Conservation (phyloP, 495 filamentous ascomycete genomes). For the Annulohypoxylon bovei region DNA sequence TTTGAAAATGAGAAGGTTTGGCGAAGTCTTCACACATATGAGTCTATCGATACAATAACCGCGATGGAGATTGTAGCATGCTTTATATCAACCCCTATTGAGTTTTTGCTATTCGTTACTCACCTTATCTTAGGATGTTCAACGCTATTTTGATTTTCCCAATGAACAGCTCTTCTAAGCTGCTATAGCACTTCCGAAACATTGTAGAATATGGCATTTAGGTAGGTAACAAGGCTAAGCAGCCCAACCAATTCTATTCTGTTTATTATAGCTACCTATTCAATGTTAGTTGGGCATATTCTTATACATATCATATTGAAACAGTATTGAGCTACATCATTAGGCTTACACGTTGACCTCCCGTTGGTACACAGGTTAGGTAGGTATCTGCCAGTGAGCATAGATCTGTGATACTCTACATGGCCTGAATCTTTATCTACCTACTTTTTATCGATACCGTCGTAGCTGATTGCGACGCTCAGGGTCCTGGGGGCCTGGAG, state of each 20-base stretch:
- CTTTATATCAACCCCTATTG: background rate
- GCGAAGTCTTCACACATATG: background rate
- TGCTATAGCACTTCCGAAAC: background rate
- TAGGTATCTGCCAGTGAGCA: no score
- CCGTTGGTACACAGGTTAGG: background rate
- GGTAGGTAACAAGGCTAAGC: background rate
- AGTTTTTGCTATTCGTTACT: background rate
- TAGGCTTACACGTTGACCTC: background rate
- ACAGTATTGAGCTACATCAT: no score
- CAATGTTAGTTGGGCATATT: background rate
- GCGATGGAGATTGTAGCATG: background rate
- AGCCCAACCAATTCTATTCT: background rate
- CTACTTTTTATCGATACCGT: background rate
- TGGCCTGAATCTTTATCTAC: no score
- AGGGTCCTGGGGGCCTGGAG: conserved; percentile 20
- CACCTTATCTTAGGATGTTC: background rate
- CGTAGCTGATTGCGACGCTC: conserved; percentile 23
- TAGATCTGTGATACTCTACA: no score
- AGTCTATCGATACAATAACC: background rate
- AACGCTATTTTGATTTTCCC: background rate
- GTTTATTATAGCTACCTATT: background rate
- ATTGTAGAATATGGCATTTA: background rate
- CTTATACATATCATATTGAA: background rate
- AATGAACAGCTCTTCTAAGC: background rate
- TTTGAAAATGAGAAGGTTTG: background rate